Conservation (phyloP, 371 early-diverging fungal species). For the Smittium mucronatum region DNA sequence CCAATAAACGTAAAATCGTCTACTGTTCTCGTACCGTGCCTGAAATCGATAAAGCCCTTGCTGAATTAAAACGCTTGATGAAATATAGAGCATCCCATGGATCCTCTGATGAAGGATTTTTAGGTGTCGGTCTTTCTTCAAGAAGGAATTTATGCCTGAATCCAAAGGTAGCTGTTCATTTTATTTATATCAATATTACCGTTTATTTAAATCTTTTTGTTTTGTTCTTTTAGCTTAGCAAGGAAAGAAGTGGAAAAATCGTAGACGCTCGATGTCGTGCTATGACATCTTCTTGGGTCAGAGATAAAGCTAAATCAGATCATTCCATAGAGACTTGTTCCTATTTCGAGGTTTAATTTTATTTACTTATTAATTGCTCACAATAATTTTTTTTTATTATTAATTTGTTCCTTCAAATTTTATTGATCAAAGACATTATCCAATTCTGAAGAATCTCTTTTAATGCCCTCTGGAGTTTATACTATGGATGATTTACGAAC, state of each 20-base stretch:
- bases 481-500: constrained; percentile 87
- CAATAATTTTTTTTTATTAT: constrained; percentile 1
- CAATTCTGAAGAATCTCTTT: constrained; percentile 47
- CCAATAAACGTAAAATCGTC: constrained; percentile 83
- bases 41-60: constrained; percentile 98
- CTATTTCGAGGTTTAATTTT: constrained; percentile 49
- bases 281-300: constrained; percentile 90
- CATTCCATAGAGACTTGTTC: constrained; percentile 51
- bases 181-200: constrained; percentile 25
- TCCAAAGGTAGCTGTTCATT: constrained; percentile 42
- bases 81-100: constrained; percentile 53
- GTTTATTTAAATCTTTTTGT: background rate
- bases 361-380: background rate
- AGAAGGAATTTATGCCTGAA: constrained; percentile 95
- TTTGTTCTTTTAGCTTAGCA: constrained; percentile 29
- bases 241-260: constrained; percentile 69
- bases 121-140: constrained; percentile 91
- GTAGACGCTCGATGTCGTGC: constrained; percentile 87
- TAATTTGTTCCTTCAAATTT: background rate
- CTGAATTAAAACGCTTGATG: constrained; percentile 88
- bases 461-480: constrained; percentile 86
- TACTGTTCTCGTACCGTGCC: constrained; percentile 99
- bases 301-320: constrained; percentile 50
- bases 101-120: constrained; percentile 63
- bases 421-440: constrained; percentile 41